Conservation (phyloP, 1,284 basidiomycete genomes). For the Boletus smithii region DNA sequence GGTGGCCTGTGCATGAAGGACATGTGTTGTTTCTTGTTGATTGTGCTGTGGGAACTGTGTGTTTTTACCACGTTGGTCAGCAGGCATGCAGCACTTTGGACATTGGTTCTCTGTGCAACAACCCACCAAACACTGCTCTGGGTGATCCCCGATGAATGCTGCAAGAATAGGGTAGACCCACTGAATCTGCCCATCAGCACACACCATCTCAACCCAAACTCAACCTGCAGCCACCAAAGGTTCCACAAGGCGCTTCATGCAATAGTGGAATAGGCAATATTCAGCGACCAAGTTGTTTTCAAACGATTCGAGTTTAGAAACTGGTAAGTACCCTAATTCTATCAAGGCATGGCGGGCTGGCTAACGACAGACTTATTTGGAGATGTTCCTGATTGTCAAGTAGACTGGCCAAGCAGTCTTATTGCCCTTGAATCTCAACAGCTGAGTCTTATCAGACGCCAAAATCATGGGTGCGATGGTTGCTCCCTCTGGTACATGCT, state of each 20-base stretch:
- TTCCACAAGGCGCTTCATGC: conserved; percentile 21
- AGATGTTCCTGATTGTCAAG: conserved; percentile 19
- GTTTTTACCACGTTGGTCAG: not conserved
- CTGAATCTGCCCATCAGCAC: not conserved
- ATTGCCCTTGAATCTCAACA: conserved; percentile 19
- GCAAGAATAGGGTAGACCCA: not conserved
- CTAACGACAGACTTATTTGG: conserved; percentile 11
- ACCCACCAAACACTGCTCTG: not conserved
- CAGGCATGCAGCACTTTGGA: not conserved
- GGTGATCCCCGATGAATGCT: not conserved
- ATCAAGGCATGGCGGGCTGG: conserved; percentile 3
- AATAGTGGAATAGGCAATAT: conserved; percentile 25
- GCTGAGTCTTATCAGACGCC: conserved; percentile 11
- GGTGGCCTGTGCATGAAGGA: not conserved
- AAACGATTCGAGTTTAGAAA: conserved; percentile 12
- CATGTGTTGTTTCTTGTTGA: not conserved
- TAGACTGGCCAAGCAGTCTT: conserved; percentile 27
- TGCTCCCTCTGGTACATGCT: not conserved
- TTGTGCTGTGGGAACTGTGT: not conserved
- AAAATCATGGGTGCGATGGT: conserved; percentile 14
- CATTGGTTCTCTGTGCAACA: not conserved
- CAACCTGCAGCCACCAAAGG: not conserved
- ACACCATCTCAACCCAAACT: not conserved
- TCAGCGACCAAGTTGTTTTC: not conserved
- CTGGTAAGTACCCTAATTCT: conserved; percentile 25